Evolutionary conservation across 768 basidiomycete species (phyloP).

Genomic region (Pulveroboletus sp.): DNA sequence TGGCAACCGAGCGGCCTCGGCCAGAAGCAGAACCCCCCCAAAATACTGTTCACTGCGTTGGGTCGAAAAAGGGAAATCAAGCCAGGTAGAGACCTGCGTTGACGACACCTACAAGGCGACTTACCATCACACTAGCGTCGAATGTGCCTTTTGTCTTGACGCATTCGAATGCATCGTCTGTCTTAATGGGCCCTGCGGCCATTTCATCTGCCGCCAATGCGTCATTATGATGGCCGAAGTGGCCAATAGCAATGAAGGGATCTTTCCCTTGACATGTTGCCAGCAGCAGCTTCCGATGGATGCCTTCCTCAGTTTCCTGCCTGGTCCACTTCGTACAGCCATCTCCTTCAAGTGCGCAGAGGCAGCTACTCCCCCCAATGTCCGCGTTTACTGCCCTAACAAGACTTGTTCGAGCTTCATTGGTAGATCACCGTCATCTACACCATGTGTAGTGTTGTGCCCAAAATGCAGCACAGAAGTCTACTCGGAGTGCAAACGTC

Average conservation of each 20-base stretch:
- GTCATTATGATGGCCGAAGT: slow-evolving; percentile 37
- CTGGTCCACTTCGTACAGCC: slow-evolving; percentile 19
- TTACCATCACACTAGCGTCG: slow-evolving; percentile 12
- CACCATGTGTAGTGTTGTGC: slow-evolving; percentile 31
- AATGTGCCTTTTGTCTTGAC: slow-evolving; percentile 42
- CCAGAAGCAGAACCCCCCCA: background rate
- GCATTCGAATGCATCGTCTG: slow-evolving; percentile 11
- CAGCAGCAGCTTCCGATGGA: slow-evolving; percentile 32
- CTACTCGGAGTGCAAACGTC: slow-evolving; percentile 47
- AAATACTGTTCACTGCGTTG: background rate
- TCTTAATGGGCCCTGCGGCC: slow-evolving; percentile 40
- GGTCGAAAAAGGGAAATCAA: background rate
- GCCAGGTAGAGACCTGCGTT: background rate
- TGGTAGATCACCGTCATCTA: slow-evolving; percentile 32
- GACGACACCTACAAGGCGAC: background rate
- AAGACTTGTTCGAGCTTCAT: slow-evolving; percentile 50
- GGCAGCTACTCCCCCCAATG: slow-evolving; percentile 36
- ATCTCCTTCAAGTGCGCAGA: slow-evolving; percentile 45
- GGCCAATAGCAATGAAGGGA: slow-evolving; percentile 43
- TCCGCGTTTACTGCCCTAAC: slow-evolving; percentile 48
- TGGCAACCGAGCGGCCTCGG: background rate
- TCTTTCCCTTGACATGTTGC: slow-evolving; percentile 52
- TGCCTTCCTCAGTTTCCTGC: slow-evolving; percentile 30
- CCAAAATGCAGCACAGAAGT: slow-evolving; percentile 35
- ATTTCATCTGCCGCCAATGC: slow-evolving; percentile 47